A percentile compares a stretch with the other conserved stretches of the same genome.
phyloP scores from a whole-genome alignment of 2,329 filamentous ascomycete species.

The Microdochium bolleyi region DNA sequence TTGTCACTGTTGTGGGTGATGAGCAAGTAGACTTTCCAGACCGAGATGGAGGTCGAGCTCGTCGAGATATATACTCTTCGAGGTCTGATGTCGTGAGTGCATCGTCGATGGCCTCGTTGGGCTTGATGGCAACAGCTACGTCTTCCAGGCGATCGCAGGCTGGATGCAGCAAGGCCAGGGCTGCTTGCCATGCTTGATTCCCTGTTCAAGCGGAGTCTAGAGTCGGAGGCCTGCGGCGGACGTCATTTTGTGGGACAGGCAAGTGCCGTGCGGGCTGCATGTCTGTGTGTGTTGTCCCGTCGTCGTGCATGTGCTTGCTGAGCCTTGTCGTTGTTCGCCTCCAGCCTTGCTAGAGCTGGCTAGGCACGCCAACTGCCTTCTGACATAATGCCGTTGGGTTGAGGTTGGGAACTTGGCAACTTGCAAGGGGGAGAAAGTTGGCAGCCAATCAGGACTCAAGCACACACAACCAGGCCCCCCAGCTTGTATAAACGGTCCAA shows the following conservation, averaged over 20 bases:
- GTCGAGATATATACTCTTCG: not conserved
- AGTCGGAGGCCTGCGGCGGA: not conserved
- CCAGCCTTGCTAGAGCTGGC: not conserved
- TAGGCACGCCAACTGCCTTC: not conserved
- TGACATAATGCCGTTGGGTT: not conserved
- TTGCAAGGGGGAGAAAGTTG: not conserved
- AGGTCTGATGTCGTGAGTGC: not conserved
- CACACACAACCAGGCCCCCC: not conserved
- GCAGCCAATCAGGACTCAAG: constrained; percentile 1
- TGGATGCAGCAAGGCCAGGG: not conserved
- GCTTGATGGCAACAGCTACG: not conserved
- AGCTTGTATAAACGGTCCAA: not conserved
- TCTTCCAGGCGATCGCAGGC: too few relatives aligned
- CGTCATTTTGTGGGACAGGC: too few relatives aligned
- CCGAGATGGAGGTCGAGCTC: not conserved
- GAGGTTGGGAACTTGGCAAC: not conserved
- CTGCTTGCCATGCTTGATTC: not conserved
- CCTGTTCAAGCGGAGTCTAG: not conserved
- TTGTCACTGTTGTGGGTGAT: not conserved
- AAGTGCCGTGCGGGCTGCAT: too few relatives aligned
- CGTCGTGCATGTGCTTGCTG: too few relatives aligned
- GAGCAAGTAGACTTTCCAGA: not conserved
- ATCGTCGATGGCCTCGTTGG: not conserved
- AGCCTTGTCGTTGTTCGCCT: not conserved
- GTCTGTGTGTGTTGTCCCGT: too few relatives aligned